Percentiles rank a stretch among this genome's conserved stretches.
Conservation (phyloP, 306 rosid species). For the Mucuna pruriens region DNA sequence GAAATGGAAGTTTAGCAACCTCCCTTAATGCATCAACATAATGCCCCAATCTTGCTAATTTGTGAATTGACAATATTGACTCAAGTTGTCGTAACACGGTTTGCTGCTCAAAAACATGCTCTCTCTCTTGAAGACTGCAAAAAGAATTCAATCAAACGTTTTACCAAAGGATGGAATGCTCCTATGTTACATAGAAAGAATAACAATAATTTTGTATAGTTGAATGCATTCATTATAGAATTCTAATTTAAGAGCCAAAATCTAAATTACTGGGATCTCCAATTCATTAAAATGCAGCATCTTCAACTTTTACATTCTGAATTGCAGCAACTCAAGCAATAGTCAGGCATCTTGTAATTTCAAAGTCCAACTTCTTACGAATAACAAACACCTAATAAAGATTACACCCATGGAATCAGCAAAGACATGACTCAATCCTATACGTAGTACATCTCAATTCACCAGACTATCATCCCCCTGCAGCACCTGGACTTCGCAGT, state of each 20-base stretch:
- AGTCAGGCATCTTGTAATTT: constrained; percentile 3
- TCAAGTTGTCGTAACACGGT: constrained; percentile 93
- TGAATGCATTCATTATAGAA: constrained; percentile 16
- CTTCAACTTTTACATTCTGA: background rate
- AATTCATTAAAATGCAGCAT: background rate
- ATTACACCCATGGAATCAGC: background rate
- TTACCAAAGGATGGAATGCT: background rate
- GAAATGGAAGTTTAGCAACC: constrained; percentile 89
- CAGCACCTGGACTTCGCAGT: constrained; percentile 12
- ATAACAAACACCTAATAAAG: background rate
- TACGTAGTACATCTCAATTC: background rate
- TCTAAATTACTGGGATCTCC: constrained; percentile 11
- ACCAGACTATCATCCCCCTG: constrained; percentile 9
- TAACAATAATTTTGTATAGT: background rate
- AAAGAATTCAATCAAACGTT: constrained; percentile 31
- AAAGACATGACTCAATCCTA: background rate
- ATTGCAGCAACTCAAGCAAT: constrained; percentile 15
- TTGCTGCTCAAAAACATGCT: constrained; percentile 80
- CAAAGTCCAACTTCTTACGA: background rate
- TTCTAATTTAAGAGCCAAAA: constrained; percentile 22
- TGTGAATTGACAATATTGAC: constrained; percentile 82
- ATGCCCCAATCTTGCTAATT: constrained; percentile 80
- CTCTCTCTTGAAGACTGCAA: constrained; percentile 92
- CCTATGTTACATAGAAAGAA: background rate
- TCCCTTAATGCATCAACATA: constrained; percentile 85